Percentiles rank a stretch among this genome's conserved stretches.
phyloP scores from a whole-genome alignment of 2,329 filamentous ascomycete genomes.

The Epicoccum sorghinum region DNA sequence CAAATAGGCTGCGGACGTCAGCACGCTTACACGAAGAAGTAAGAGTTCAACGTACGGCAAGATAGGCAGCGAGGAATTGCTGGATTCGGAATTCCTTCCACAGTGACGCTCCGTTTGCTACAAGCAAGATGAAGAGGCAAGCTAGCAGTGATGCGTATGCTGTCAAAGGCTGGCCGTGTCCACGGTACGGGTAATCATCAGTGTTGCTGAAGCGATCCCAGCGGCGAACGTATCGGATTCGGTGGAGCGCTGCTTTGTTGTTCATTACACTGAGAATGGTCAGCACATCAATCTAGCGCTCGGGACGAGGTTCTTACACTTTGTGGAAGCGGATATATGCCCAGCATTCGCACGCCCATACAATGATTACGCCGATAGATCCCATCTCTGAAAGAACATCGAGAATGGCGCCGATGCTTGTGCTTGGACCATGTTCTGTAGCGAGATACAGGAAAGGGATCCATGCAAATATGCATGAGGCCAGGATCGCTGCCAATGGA shows the following conservation, averaged over 20 bases:
- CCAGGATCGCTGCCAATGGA: conserved; percentile 38
- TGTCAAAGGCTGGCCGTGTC: conserved; percentile 48
- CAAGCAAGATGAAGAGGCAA: conserved; percentile 46
- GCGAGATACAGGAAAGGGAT: conserved; percentile 50
- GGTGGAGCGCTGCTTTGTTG: background rate
- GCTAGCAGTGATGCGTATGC: conserved; percentile 46
- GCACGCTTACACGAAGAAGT: background rate
- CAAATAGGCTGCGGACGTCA: background rate
- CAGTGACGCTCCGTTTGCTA: conserved; percentile 44
- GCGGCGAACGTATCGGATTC: background rate
- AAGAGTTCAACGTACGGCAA: conserved; percentile 41
- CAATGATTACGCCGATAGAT: conserved; percentile 46
- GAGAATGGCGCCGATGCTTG: conserved; percentile 43
- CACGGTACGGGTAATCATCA: conserved; percentile 49
- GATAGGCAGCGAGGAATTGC: conserved; percentile 49
- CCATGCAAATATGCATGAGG: conserved; percentile 52
- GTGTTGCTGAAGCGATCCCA: conserved; percentile 10
- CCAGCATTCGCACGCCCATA: conserved; percentile 52
- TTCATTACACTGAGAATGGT: background rate
- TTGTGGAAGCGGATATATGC: conserved; percentile 51
- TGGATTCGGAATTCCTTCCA: conserved; percentile 46
- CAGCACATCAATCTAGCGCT: background rate
- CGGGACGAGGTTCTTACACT: conserved; percentile 22
- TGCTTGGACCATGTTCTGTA: conserved; percentile 17
- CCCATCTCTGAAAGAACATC: conserved; percentile 49